A percentile compares a stretch with the other conserved stretches of the same genome.
phyloP scores from a whole-genome alignment of 2,329 filamentous ascomycete species.

The Calonectria multiphialidica region DNA sequence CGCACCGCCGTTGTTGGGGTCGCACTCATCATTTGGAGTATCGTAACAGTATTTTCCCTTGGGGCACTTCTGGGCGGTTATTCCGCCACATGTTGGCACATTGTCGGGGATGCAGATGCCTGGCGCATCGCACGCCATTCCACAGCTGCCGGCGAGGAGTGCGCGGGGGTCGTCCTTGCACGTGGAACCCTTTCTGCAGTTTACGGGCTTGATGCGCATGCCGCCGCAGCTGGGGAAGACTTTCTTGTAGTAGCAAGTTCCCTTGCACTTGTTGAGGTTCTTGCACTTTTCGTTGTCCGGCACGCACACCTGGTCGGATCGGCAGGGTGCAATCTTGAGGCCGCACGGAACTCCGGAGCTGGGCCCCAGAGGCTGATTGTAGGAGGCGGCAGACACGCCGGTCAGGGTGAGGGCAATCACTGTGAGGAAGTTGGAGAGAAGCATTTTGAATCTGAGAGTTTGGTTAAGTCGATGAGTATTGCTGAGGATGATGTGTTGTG shows the following conservation, averaged over 20 bases:
- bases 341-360: conserved; percentile 40
- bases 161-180: conserved; percentile 51
- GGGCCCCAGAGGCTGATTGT: neutral
- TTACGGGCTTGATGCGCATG: conserved; percentile 34
- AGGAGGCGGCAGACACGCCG: conserved; percentile 10
- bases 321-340: conserved; percentile 45
- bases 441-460: conserved; percentile 31
- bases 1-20: conserved; percentile 43
- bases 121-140: conserved; percentile 50
- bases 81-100: conserved; percentile 39
- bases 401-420: conserved; percentile 34
- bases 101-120: conserved; percentile 49
- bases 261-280: conserved; percentile 43
- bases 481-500: neutral
- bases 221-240: conserved; percentile 50
- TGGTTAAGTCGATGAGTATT: neutral
- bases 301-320: conserved; percentile 40
- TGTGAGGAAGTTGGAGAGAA: conserved; percentile 36
- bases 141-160: conserved; percentile 39
- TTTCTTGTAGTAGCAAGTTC: conserved; percentile 46
- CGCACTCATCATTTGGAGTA: conserved; percentile 40
- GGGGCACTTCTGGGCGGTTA: conserved; percentile 43
- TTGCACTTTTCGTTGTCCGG: conserved; percentile 38
- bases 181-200: conserved; percentile 39
- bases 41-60: conserved; percentile 47